Evolutionary conservation across 352 stramenopile genomes (phyloP), one percentile per base, ranked within the genome.

Genomic region (Pythium coloratum): DNA sequence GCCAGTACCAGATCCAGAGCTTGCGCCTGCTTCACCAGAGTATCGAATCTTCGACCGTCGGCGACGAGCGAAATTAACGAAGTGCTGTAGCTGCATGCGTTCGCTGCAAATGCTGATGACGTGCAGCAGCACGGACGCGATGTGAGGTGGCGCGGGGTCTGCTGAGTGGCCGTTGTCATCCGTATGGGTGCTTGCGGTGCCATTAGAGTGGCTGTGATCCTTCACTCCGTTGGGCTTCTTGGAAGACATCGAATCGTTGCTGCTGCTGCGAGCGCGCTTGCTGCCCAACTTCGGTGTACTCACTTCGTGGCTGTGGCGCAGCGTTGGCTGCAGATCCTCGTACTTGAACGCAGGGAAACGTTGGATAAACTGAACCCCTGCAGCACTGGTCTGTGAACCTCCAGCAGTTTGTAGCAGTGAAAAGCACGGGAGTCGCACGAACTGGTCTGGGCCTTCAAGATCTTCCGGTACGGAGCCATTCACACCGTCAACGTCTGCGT

Each of bases 341-440:
- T 85, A 82, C 69, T 91, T 92, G 60, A 95, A 91, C 9, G 87
- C 87, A 34, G 78, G 75, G 64, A 95, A 93, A 14, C 85, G 78
- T 58, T 95, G 87, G 55, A 95, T 91, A 75, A 93, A 95, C 64
- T 95, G 86, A 13, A 95, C 87, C 47, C 85, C 85, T 64, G 86
- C 86, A 33, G 80, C 68, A 58, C 87, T 83, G 0, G 78, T 75
- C 8, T 80, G 73, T 33, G 85, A 69, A 14, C 82, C 81, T 63
- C 76, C 75, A 59, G 73, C 89, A 13, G 84, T 90, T 59, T 93
- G 87, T 6, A 95, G 77, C 26, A 95, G 70, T 14, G 87, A 95
- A 59, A 95, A 95, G 36, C 81, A 92, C 14, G 87, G 87, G 24
- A 91, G 77, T 42, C 87, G 81, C 16, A 95, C 73, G 58, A 86